These are phyloP conservation scores for Boeremia lycopersici DNA, from an alignment of 2,329 filamentous ascomycete species.

Conservation along the genomic window DNA sequence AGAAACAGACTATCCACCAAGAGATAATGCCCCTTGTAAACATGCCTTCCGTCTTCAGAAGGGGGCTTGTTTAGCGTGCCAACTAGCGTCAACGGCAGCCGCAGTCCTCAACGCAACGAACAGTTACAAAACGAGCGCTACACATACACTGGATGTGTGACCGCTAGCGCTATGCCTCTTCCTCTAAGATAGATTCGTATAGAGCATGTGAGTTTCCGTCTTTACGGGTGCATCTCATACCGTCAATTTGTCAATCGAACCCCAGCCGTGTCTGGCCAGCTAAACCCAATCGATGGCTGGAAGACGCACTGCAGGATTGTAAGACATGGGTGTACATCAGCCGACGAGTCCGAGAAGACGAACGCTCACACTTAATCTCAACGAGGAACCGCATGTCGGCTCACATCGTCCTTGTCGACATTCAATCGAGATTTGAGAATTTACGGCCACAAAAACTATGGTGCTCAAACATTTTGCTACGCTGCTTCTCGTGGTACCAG, in stretches of 20 bases:
- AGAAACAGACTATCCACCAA: no score
- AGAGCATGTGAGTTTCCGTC: background rate
- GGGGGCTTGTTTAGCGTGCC: background rate
- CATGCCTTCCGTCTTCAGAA: background rate
- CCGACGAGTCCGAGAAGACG: background rate
- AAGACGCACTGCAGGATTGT: background rate
- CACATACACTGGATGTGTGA: no score
- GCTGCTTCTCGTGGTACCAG: background rate
- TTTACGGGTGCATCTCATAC: background rate
- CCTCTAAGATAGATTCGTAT: no score
- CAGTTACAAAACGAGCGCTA: no score
- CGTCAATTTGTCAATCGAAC: background rate
- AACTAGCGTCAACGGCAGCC: background rate
- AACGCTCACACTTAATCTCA: background rate
- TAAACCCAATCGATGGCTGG: background rate
- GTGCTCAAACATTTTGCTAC: background rate
- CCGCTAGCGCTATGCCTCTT: no score
- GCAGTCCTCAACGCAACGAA: no score
- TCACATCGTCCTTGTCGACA: background rate
- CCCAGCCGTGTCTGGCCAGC: background rate
- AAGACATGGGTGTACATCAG: slow-evolving; percentile 1
- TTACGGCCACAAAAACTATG: background rate
- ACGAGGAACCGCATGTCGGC: background rate
- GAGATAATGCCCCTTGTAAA: background rate
- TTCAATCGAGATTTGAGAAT: background rate